Conservation (phyloP, 305 asterid genomes). For the Fraxinus velutina region DNA sequence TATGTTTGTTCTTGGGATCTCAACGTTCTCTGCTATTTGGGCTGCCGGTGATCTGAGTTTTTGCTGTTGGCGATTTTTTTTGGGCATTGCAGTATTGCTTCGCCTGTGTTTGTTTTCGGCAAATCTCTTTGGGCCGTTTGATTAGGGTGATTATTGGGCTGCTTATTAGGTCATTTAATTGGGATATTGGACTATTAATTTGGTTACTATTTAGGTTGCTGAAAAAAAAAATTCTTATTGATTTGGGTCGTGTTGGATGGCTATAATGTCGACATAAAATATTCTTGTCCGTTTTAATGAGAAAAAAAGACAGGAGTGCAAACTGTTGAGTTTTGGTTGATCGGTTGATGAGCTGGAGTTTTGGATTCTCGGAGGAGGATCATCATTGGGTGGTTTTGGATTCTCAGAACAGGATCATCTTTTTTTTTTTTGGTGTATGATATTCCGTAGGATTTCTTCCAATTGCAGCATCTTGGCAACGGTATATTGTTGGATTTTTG, state of each 20-base stretch:
- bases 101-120: not conserved
- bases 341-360: not conserved
- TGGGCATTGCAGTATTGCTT: not conserved
- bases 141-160: not conserved
- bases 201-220: not conserved
- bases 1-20: not conserved
- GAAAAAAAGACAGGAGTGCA: not conserved
- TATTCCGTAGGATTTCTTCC: not conserved
- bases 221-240: too few relatives aligned
- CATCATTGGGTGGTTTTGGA: not conserved
- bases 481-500: too few relatives aligned
- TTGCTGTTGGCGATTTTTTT: not conserved
- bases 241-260: not conserved
- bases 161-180: not conserved
- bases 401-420: not conserved
- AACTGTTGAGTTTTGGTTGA: not conserved
- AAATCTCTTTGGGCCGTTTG: not conserved
- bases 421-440: not conserved
- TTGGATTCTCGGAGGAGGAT: not conserved
- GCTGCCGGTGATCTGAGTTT: not conserved
- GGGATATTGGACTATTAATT: not conserved
- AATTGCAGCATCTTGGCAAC: too few relatives aligned
- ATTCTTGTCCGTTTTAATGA: not conserved
- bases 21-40: not conserved
- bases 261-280: not conserved